Evolutionary conservation across 208 protist species (phyloP).

Genomic region (Cochliopodium minus): DNA sequence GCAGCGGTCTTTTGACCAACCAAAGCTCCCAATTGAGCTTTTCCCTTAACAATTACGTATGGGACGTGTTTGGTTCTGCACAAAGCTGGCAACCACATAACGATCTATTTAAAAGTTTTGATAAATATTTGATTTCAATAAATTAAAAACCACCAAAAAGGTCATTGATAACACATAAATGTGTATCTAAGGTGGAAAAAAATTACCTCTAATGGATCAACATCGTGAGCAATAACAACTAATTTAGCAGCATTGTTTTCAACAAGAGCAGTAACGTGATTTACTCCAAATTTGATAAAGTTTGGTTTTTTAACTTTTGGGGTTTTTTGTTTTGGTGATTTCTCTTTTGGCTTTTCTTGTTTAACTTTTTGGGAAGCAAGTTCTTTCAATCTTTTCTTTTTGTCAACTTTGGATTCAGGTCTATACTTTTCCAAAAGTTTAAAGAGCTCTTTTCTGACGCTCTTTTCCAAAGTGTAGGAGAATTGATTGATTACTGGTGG

Average conservation of each 20-base stretch:
- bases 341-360: constrained; percentile 42
- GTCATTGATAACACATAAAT: background rate
- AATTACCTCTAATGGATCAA: constrained; percentile 97
- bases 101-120: constrained; percentile 49
- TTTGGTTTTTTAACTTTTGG: constrained; percentile 62
- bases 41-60: constrained; percentile 98
- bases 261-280: constrained; percentile 88
- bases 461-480: constrained; percentile 54
- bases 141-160: background rate
- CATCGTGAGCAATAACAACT: constrained; percentile 98
- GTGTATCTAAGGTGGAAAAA: background rate
- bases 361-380: constrained; percentile 71
- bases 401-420: constrained; percentile 55
- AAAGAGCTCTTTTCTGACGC: constrained; percentile 40
- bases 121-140: background rate
- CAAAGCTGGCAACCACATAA: constrained; percentile 94
- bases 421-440: constrained; percentile 66
- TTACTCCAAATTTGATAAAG: constrained; percentile 81
- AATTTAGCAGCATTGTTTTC: constrained; percentile 95
- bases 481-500: constrained; percentile 78
- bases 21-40: constrained; percentile 85
- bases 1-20: constrained; percentile 89
- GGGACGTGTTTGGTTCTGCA: constrained; percentile 95
- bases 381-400: constrained; percentile 72
- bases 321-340: constrained; percentile 20